Percentiles rank a stretch among this genome's conserved stretches.
Conservation (phyloP, 2,329 filamentous ascomycete species). For the Stemphylium vesicarium region DNA sequence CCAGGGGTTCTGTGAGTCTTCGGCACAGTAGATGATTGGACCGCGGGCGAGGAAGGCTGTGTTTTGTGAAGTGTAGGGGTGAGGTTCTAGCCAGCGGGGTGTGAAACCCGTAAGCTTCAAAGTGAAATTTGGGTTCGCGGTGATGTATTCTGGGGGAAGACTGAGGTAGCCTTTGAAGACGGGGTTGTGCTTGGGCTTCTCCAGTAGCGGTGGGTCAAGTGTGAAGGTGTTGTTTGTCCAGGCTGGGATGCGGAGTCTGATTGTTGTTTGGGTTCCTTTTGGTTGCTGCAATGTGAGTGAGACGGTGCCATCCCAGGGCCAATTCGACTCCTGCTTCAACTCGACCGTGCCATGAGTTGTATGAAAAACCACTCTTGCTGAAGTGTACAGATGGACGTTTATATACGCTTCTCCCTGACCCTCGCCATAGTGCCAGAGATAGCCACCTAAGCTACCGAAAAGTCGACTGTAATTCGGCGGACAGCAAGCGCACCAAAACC, state of each 20-base stretch:
- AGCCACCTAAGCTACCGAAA: constrained; percentile 15
- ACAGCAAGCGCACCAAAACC: constrained; percentile 58
- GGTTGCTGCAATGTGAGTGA: not conserved
- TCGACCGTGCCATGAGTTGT: not conserved
- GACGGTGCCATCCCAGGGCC: not conserved
- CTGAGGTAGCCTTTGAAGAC: not conserved
- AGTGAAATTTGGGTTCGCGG: not conserved
- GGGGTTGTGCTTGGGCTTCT: not conserved
- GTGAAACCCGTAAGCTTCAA: constrained; percentile 54
- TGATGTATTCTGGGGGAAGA: not conserved
- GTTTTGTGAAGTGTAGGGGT: constrained; percentile 64
- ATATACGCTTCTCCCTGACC: not conserved
- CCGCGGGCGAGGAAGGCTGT: constrained; percentile 50
- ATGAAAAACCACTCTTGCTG: not conserved
- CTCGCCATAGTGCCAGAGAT: constrained; percentile 14
- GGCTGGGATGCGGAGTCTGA: not conserved
- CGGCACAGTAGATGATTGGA: constrained; percentile 14
- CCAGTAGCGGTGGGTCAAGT: not conserved
- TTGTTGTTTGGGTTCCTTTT: not conserved
- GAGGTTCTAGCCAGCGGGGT: constrained; percentile 58
- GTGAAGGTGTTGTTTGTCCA: not conserved
- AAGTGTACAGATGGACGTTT: not conserved
- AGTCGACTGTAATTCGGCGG: constrained; percentile 18
- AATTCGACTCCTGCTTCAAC: not conserved
- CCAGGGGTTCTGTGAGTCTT: constrained; percentile 15